Evolutionary conservation across 805 yeast genomes (phyloP), one percentile per base, ranked within the genome.

Genomic region (Saturnispora quitensis): DNA sequence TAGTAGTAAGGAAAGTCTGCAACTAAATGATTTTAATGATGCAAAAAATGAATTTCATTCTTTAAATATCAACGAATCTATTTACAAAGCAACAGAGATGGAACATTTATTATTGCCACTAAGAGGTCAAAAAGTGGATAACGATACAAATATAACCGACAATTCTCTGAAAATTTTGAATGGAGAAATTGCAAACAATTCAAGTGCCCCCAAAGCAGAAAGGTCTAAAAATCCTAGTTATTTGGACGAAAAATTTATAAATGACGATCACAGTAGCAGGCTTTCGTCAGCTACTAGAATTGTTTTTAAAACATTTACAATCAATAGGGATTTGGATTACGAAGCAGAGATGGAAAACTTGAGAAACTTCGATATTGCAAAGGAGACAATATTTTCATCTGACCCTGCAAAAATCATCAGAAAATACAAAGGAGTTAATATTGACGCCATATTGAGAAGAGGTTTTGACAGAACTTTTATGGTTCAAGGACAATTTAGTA

Each of bases 71-170:
- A 36, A 25, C n/a, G 46, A 43, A 13, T 48, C 55, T n/a, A 20
- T 51, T 22, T 54, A 51, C 25, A 17, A 52, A 15, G 51, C 49
- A 17, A 44, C 48, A n/a, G 51, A 51, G 36, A 25, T 51, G 13
- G 55, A 54, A 43, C 48, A 45, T 36, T 17, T 48, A 3, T 24
- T 54, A 8, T 45, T 53, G 28, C 47, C 52, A n/a, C 45, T 50
- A 35, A 31, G 34, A 31, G 34, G 15, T 12, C 13, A 31, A 13
- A 31, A 31, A 13, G 34, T 12, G 13, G 34, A 13, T 1, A 31
- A 31, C 9, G 34, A 31, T 12, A 13, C 28, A 3, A 25, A 25
- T 25, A 25, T 25, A 8, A 25, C 28, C 4, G 9, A 25, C 9
- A 25, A 25, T 25, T 25, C 28, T 6, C 9, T 25, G 28, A 25